These are phyloP conservation scores for Fusarium liriodendri DNA, from an alignment of 2,329 filamentous ascomycete species.

Conservation along the genomic window DNA sequence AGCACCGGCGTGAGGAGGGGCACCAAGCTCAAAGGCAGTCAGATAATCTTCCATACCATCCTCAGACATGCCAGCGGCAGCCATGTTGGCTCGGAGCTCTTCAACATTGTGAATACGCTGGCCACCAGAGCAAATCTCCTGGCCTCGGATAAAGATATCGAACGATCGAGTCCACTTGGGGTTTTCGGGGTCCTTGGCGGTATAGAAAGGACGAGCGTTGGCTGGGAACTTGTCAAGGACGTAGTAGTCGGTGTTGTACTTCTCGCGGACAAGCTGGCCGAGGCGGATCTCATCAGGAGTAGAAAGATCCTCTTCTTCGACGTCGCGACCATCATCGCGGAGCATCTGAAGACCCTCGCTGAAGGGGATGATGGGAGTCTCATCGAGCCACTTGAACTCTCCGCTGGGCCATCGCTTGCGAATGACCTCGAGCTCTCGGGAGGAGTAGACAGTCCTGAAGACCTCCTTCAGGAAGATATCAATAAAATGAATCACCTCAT, in stretches of 20 bases:
- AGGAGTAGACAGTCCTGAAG: slow-evolving; percentile 54
- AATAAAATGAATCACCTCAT: slow-evolving; percentile 84
- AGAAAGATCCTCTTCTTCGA: slow-evolving; percentile 79
- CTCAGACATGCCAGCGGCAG: slow-evolving; percentile 78
- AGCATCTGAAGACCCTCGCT: slow-evolving; percentile 83
- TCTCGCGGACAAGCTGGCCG: slow-evolving; percentile 85
- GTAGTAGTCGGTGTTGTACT: slow-evolving; percentile 91
- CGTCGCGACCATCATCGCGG: slow-evolving; percentile 83
- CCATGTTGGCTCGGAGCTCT: slow-evolving; percentile 82
- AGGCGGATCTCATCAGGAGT: slow-evolving; percentile 90
- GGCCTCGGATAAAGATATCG: slow-evolving; percentile 92
- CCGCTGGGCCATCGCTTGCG: slow-evolving; percentile 88
- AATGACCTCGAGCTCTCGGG: slow-evolving; percentile 79
- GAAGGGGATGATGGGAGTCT: slow-evolving; percentile 87
- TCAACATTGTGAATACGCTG: slow-evolving; percentile 89
- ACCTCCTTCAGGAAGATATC: slow-evolving; percentile 86
- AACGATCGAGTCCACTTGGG: slow-evolving; percentile 87
- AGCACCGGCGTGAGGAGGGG: slow-evolving; percentile 89
- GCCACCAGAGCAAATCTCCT: slow-evolving; percentile 92
- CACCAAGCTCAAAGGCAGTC: slow-evolving; percentile 87
- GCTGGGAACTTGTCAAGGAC: slow-evolving; percentile 93
- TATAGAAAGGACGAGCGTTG: slow-evolving; percentile 89
- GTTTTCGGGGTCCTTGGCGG: slow-evolving; percentile 83
- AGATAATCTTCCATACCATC: slow-evolving; percentile 92
- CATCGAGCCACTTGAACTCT: slow-evolving; percentile 86